Conservation (phyloP, 306 rosid genomes). For the Sphenostylis stenocarpa region DNA sequence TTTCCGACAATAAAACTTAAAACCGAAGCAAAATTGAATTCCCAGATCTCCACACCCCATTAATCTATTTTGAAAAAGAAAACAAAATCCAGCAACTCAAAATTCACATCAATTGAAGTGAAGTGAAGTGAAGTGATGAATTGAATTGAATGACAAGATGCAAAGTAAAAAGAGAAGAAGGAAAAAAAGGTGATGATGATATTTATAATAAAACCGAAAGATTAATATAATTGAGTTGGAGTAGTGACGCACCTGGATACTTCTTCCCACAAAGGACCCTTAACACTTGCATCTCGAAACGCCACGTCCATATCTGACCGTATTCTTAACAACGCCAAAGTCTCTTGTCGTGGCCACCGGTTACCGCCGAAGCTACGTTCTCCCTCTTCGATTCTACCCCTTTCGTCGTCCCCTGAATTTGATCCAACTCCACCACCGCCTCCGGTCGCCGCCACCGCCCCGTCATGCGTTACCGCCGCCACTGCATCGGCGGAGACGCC, state of each 20-base stretch:
- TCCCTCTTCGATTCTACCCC: conserved; percentile 54
- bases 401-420: conserved; percentile 69
- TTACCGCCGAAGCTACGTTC: conserved; percentile 82
- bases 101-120: conserved; percentile 8
- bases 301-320: conserved; percentile 87
- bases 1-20: not conserved
- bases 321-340: conserved; percentile 81
- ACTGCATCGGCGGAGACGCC: conserved; percentile 52
- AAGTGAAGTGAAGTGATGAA: not conserved
- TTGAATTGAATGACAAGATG: not conserved
- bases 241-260: conserved; percentile 61
- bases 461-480: conserved; percentile 19
- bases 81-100: not conserved
- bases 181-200: not conserved
- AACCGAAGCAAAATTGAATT: conserved; percentile 5
- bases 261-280: conserved; percentile 96
- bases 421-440: conserved; percentile 49
- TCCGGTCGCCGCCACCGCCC: not conserved
- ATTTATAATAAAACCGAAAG: not conserved
- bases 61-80: too few species aligned
- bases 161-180: not conserved
- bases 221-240: not conserved
- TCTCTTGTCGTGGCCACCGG: conserved; percentile 95
- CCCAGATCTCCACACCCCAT: conserved; percentile 38
- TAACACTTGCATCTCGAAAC: conserved; percentile 88